Base-by-base conservation (phyloP, 306 rosid genomes). In the Begonia fuchsioides region DNA sequence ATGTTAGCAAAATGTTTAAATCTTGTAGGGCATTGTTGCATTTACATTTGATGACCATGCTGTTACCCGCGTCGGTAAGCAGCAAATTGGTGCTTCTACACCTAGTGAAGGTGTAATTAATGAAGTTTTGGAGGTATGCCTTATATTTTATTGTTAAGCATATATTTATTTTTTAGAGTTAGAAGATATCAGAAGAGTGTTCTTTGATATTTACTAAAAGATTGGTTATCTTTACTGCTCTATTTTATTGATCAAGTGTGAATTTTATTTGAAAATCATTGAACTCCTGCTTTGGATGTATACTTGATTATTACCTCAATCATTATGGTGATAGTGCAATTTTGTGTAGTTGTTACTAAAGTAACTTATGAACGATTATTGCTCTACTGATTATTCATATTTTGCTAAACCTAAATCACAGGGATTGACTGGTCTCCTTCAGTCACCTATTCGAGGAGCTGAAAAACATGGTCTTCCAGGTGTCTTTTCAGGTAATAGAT, bases 391-490 rank as follows among this genome's bases (percentile, higher is more conserved):
- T 20, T 26, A 6, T 26, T 26, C 35, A 26, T 8, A 26, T 26
- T 26, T 26, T 1, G 35, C 8, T 26, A 3, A 26, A 5, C 8
- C 35, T 26, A 26, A 26, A 57, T 73, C 68, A 60, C 70, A 87
- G 97, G 95, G 93, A 60, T 86, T 88, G 61, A 88, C 97, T 10
- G 95, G 92, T 60, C 97, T 90, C 67, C 97, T 90, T 68, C 95
- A 90, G 65, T 90, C 81, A 56, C 94, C 95, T 19, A 63, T 90
- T 54, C 73, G 72, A 65, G 97, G 87, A 67, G 97, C 95, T 58
- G 97, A 90, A 79, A 90, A 73, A 60, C 97, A 90, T 75, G 97
- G 97, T 62, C 94, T 84, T 59, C 95, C 95, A 39, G 97, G 97
- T 59, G 95, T 90, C 58, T 64, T 90, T 38, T 90, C 95, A 12